Percentiles rank a stretch among this genome's conserved stretches.
Evolutionary conservation across 371 early-diverging fungal genomes (phyloP).

Genomic region (Mucor plumbeus): DNA sequence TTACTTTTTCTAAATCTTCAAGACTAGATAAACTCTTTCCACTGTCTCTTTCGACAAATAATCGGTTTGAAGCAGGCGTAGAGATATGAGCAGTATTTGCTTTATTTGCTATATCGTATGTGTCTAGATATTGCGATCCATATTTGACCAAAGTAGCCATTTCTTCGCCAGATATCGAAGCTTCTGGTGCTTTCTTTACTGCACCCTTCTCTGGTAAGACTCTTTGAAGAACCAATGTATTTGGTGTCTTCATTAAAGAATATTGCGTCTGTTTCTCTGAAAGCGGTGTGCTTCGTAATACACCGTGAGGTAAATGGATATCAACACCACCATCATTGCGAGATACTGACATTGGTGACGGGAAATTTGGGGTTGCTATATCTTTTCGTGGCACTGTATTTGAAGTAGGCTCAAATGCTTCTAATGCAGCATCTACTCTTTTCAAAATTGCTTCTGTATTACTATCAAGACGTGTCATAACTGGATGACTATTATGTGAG

Average conservation of each 20-base stretch:
- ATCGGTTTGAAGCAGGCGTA: not conserved
- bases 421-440: conserved; percentile 22
- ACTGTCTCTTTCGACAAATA: conserved; percentile 11
- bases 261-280: conserved; percentile 40
- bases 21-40: conserved; percentile 28
- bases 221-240: conserved; percentile 21
- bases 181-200: not conserved
- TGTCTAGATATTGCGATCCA: conserved; percentile 27
- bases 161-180: conserved; percentile 27
- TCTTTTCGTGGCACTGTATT: not conserved
- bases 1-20: conserved; percentile 37
- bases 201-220: conserved; percentile 9
- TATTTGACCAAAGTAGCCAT: conserved; percentile 24
- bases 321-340: conserved; percentile 41
- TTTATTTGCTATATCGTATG: conserved; percentile 25
- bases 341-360: conserved; percentile 28
- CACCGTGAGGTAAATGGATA: conserved; percentile 39
- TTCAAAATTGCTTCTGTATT: conserved; percentile 28
- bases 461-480: conserved; percentile 28
- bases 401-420: conserved; percentile 15
- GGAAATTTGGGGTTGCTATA: conserved; percentile 5
- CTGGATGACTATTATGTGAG: conserved; percentile 15
- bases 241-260: conserved; percentile 30
- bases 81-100: not conserved
- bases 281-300: conserved; percentile 34